phyloP scores from a whole-genome alignment of 192 early-diverging fungal species.

The Backusella parvicylindrica region DNA sequence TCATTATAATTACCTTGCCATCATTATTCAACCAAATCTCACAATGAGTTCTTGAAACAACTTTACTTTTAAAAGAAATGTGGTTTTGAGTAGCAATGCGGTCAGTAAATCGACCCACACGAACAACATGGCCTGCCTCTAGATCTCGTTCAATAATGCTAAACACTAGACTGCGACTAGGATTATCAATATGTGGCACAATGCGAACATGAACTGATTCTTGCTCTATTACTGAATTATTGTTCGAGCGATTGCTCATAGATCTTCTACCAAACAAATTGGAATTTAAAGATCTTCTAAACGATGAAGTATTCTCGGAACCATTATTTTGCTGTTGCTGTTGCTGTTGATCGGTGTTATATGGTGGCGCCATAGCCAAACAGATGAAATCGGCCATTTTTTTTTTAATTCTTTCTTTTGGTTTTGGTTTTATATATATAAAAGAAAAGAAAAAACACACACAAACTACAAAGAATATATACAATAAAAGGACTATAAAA shows the following conservation, averaged over 20 bases:
- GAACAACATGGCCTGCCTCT: conserved; percentile 54
- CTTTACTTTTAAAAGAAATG: conserved; percentile 87
- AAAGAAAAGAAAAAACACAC: no score
- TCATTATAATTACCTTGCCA: conserved; percentile 18
- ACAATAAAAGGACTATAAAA: not conserved
- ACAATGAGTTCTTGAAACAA: conserved; percentile 89
- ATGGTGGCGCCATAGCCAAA: conserved; percentile 10
- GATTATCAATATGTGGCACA: conserved; percentile 11
- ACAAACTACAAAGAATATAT: not conserved
- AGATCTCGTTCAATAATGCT: conserved; percentile 63
- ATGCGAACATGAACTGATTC: conserved; percentile 8
- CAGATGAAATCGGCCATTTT: conserved; percentile 20
- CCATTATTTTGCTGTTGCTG: not conserved
- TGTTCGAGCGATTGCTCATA: not conserved
- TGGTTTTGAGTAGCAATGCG: conserved; percentile 44
- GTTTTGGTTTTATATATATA: not conserved
- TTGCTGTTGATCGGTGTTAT: not conserved
- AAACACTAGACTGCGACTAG: conserved; percentile 34
- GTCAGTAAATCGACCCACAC: conserved; percentile 49
- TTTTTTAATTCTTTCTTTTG: not conserved
- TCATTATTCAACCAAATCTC: conserved; percentile 86
- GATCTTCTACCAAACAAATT: conserved; percentile 13
- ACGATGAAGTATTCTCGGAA: not conserved
- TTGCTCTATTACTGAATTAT: not conserved
- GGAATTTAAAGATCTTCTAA: conserved; percentile 16